phyloP scores from a whole-genome alignment of 2,329 filamentous ascomycete genomes.

The Colletotrichum falcatum region DNA sequence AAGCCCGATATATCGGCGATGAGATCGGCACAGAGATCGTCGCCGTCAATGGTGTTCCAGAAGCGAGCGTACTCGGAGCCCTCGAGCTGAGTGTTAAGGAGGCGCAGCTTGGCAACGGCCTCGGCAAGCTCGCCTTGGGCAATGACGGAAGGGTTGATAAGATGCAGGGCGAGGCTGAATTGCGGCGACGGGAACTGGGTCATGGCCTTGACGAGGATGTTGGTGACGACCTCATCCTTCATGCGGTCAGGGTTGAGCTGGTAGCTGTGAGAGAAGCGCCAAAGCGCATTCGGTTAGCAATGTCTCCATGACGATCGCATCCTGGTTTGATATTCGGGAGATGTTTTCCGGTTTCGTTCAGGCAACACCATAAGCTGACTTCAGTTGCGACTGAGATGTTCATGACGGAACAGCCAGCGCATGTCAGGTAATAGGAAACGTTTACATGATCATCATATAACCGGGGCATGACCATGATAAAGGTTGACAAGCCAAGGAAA shows the following conservation, averaged over 20 bases:
- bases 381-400: slow-evolving; percentile 68
- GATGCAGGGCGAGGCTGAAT: slow-evolving; percentile 93
- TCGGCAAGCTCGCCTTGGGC: slow-evolving; percentile 82
- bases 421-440: slow-evolving; percentile 99
- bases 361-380: slow-evolving; percentile 73
- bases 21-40: slow-evolving; percentile 95
- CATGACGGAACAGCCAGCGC: slow-evolving; percentile 66
- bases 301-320: not conserved
- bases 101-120: slow-evolving; percentile 88
- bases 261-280: slow-evolving; percentile 71
- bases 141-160: slow-evolving; percentile 84
- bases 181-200: slow-evolving; percentile 97
- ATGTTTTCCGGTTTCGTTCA: slow-evolving; percentile 60
- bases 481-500: slow-evolving; percentile 19
- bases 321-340: slow-evolving; percentile 58
- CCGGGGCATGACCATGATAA: slow-evolving; percentile 38
- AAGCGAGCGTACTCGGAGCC: slow-evolving; percentile 91
- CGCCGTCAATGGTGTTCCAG: slow-evolving; percentile 92
- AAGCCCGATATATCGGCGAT: slow-evolving; percentile 95
- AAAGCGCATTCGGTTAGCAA: slow-evolving; percentile 16
- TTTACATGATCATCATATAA: slow-evolving; percentile 82
- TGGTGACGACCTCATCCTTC: slow-evolving; percentile 97
- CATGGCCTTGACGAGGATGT: slow-evolving; percentile 97
- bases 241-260: slow-evolving; percentile 99
- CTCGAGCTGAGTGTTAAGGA: slow-evolving; percentile 88